Conservation (phyloP, 192 early-diverging fungal genomes). For the Chytriomyces sp. region DNA sequence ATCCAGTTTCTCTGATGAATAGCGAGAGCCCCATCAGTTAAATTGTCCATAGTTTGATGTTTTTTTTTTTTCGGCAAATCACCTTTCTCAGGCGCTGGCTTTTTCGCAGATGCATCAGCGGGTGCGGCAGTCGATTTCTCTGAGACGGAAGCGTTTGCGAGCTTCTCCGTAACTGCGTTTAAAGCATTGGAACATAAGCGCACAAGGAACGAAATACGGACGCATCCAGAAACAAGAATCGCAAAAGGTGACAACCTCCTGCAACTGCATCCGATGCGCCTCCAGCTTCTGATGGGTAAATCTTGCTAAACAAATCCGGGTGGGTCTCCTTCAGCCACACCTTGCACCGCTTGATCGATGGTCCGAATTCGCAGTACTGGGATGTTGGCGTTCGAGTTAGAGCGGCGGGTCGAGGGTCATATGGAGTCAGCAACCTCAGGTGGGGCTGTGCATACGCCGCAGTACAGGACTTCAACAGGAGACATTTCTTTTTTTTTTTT, state of each 20-base stretch:
- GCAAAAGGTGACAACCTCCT: slow-evolving; percentile 1
- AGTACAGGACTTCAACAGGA: slow-evolving; percentile 16
- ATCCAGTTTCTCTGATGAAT: slow-evolving; percentile 43
- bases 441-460: slow-evolving; percentile 45
- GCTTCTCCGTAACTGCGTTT: slow-evolving; percentile 16
- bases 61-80: too few species aligned
- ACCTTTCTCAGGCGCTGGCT: too few species aligned
- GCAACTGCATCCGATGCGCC: slow-evolving; percentile 14
- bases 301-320: slow-evolving; percentile 59
- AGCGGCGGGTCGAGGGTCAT: not conserved
- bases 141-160: not conserved
- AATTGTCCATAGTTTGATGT: too few species aligned
- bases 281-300: slow-evolving; percentile 55
- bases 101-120: not conserved
- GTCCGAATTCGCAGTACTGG: slow-evolving; percentile 92
- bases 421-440: slow-evolving; percentile 36
- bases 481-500: too few species aligned
- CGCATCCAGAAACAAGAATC: not conserved
- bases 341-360: slow-evolving; percentile 81
- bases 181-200: not conserved
- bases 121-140: slow-evolving; percentile 6
- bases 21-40: too few species aligned
- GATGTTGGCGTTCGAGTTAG: not conserved
- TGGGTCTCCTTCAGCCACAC: slow-evolving; percentile 72
- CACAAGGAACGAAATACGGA: not conserved